Conservation (phyloP, 1,284 basidiomycete genomes). For the Exsudoporus floridanus region DNA sequence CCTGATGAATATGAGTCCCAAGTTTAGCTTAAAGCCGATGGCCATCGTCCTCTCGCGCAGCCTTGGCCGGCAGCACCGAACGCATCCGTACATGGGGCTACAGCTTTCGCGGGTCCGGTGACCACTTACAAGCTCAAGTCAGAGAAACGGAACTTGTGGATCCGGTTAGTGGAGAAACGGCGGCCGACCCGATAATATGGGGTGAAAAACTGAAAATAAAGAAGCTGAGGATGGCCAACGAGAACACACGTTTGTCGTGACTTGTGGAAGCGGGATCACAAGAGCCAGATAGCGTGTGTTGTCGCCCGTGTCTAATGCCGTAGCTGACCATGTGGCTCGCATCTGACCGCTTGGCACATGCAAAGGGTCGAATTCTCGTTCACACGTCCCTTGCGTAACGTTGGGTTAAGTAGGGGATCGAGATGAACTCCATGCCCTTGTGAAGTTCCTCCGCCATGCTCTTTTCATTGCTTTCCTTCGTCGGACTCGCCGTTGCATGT, state of each 20-base stretch:
- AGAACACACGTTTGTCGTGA: conserved; percentile 6
- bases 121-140: not conserved
- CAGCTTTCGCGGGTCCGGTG: not conserved
- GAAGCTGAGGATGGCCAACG: not conserved
- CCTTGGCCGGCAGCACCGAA: not conserved
- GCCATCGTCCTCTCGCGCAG: not conserved
- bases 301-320: not conserved
- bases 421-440: not conserved
- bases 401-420: not conserved
- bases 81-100: not conserved
- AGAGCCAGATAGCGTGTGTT: too few species aligned
- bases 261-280: not conserved
- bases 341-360: not conserved
- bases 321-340: not conserved
- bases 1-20: not conserved
- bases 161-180: not conserved
- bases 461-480: conserved; percentile 18
- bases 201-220: not conserved
- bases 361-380: not conserved
- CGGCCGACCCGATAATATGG: not conserved
- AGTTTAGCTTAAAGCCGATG: not conserved
- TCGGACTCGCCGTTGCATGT: conserved; percentile 24
- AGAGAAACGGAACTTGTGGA: not conserved
- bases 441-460: conserved; percentile 13
- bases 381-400: not conserved